Percentiles rank a stretch among this genome's conserved stretches.
phyloP scores from a whole-genome alignment of 2,329 filamentous ascomycete genomes.

The Trichoderma pleuroti region DNA sequence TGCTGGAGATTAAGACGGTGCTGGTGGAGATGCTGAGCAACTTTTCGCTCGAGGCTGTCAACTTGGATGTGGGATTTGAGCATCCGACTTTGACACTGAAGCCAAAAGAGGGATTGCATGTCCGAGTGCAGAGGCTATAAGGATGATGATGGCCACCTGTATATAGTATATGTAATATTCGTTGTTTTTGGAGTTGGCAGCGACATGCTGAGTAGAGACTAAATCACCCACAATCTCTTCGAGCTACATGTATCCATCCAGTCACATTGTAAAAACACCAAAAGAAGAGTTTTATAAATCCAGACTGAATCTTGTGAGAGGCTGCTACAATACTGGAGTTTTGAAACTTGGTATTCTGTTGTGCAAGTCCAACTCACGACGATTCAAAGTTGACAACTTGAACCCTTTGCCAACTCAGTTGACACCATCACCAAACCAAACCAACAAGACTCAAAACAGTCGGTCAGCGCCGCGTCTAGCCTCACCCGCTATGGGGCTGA shows the following conservation, averaged over 20 bases:
- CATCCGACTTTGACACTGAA: slow-evolving; percentile 28
- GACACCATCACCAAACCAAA: background rate
- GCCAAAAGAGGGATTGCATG: slow-evolving; percentile 21
- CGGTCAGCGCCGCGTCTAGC: background rate
- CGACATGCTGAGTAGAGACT: background rate
- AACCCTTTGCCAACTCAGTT: background rate
- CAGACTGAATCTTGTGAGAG: background rate
- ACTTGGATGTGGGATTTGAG: slow-evolving; percentile 25
- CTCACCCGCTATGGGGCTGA: background rate
- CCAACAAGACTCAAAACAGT: background rate
- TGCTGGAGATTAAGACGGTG: slow-evolving; percentile 39
- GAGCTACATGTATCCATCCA: background rate
- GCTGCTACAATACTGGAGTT: background rate
- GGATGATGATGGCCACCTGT: background rate
- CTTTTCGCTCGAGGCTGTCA: slow-evolving; percentile 26
- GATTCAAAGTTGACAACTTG: background rate
- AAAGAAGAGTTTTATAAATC: background rate
- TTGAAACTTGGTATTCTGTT: background rate
- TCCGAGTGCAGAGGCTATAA: background rate
- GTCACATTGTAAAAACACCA: background rate
- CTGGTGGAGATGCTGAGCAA: slow-evolving; percentile 32
- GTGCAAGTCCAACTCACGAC: background rate
- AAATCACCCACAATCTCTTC: background rate
- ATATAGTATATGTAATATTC: background rate
- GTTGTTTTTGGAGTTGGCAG: background rate